A percentile compares a stretch with the other conserved stretches of the same genome.
Evolutionary conservation across 441 rosid species (phyloP).

Genomic region (Viola pubescens): DNA sequence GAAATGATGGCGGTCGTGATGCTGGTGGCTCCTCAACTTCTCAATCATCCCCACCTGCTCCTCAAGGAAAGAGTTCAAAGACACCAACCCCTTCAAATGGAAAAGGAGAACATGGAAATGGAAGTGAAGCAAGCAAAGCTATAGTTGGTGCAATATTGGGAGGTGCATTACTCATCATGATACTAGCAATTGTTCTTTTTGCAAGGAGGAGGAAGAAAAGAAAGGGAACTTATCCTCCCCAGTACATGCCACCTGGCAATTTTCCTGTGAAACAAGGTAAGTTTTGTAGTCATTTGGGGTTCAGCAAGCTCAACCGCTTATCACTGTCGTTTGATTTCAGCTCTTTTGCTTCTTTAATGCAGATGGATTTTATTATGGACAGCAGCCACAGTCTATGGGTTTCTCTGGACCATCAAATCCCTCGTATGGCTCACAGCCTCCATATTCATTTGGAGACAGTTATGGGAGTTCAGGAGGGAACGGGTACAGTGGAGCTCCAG

Average conservation of each 20-base stretch:
- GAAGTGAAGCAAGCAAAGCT: neutral
- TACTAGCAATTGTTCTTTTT: constrained; percentile 31
- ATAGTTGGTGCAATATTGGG: constrained; percentile 33
- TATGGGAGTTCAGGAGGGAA: constrained; percentile 29
- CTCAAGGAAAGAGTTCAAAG: constrained; percentile 16
- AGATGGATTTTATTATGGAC: constrained; percentile 46
- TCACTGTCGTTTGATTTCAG: neutral
- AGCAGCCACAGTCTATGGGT: constrained; percentile 25
- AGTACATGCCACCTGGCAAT: constrained; percentile 39
- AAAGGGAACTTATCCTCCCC: constrained; percentile 18
- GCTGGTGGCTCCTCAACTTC: constrained; percentile 4
- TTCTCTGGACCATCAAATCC: constrained; percentile 28
- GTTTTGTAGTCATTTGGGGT: neutral
- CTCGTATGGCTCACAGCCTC: constrained; percentile 31
- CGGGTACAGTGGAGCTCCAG: constrained; percentile 30
- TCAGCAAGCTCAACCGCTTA: neutral
- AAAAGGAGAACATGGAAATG: constrained; percentile 14
- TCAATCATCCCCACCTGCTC: constrained; percentile 10
- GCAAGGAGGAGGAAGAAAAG: constrained; percentile 36
- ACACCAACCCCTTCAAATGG: constrained; percentile 7
- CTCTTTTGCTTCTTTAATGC: constrained; percentile 12
- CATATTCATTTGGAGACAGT: constrained; percentile 33
- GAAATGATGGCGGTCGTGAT: neutral
- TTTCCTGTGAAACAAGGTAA: constrained; percentile 48
- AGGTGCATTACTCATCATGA: constrained; percentile 32